phyloP scores from a whole-genome alignment of 2,329 filamentous ascomycete genomes.

The Leptographium flavum region DNA sequence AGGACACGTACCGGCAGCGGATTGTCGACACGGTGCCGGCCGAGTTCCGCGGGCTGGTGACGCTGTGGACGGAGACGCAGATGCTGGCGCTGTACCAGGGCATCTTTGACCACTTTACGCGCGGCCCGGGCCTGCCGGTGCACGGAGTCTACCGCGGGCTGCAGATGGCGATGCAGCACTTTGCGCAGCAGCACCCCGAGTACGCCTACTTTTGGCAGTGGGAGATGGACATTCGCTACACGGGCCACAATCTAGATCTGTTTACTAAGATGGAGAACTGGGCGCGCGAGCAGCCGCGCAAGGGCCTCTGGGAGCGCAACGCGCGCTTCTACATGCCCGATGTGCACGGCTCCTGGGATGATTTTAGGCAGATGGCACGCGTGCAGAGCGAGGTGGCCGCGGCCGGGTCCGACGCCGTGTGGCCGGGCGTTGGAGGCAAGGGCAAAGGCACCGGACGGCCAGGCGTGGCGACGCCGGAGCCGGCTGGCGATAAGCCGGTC shows the following conservation, averaged over 20 bases:
- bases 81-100: constrained; percentile 86
- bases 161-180: constrained; percentile 90
- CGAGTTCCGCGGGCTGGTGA: constrained; percentile 81
- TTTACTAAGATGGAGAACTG: constrained; percentile 56
- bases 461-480: too few species aligned
- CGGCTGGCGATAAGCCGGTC: constrained; percentile 43
- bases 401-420: constrained; percentile 51
- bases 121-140: constrained; percentile 55
- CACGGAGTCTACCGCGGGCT: constrained; percentile 88
- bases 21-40: constrained; percentile 57
- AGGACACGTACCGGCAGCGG: constrained; percentile 50
- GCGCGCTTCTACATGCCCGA: constrained; percentile 63
- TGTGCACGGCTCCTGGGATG: constrained; percentile 65
- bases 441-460: constrained; percentile 15
- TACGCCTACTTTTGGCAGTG: constrained; percentile 91
- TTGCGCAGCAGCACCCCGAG: constrained; percentile 75
- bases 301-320: constrained; percentile 71
- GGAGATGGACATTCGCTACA: constrained; percentile 89
- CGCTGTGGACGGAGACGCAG: constrained; percentile 85
- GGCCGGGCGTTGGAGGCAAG: constrained; percentile 36
- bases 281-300: constrained; percentile 59
- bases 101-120: constrained; percentile 60
- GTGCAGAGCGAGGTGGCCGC: constrained; percentile 61
- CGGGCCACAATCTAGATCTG: constrained; percentile 69
- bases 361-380: constrained; percentile 64